phyloP scores from a whole-genome alignment of 1,139 yeast genomes.

The Pichia sorboxylosa region DNA sequence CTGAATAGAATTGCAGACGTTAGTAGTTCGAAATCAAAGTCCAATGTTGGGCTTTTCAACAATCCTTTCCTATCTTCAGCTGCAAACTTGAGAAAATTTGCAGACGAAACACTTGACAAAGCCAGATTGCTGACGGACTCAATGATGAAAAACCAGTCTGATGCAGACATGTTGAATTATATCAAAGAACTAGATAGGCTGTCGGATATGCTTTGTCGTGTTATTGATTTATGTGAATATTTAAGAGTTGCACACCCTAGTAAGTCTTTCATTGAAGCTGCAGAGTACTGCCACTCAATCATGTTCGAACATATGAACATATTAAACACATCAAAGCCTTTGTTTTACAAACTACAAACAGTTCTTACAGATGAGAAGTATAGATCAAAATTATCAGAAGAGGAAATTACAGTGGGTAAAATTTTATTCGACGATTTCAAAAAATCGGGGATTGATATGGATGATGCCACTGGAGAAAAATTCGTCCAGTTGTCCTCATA shows the following conservation, averaged over 20 bases:
- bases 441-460: conserved; percentile 82
- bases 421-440: conserved; percentile 76
- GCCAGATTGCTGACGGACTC: conserved; percentile 53
- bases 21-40: not conserved
- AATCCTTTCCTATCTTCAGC: conserved; percentile 63
- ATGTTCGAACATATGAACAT: conserved; percentile 93
- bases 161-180: conserved; percentile 39
- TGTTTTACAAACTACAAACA: conserved; percentile 47
- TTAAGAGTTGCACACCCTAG: conserved; percentile 83
- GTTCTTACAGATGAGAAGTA: conserved; percentile 35
- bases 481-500: conserved; percentile 75
- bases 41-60: conserved; percentile 52
- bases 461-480: conserved; percentile 45
- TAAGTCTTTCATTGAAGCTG: conserved; percentile 57
- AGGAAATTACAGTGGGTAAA: conserved; percentile 75
- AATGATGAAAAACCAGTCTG: conserved; percentile 38
- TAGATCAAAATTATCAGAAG: conserved; percentile 36
- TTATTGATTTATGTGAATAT: conserved; percentile 89
- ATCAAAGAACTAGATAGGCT: conserved; percentile 68
- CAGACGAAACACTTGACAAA: conserved; percentile 45
- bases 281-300: conserved; percentile 78
- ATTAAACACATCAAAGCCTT: conserved; percentile 70
- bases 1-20: too few species aligned
- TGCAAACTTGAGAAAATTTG: conserved; percentile 56
- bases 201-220: conserved; percentile 83